These are phyloP conservation scores for Phlegmacium glaucopus DNA, from an alignment of 768 basidiomycete species.

Conservation along the genomic window DNA sequence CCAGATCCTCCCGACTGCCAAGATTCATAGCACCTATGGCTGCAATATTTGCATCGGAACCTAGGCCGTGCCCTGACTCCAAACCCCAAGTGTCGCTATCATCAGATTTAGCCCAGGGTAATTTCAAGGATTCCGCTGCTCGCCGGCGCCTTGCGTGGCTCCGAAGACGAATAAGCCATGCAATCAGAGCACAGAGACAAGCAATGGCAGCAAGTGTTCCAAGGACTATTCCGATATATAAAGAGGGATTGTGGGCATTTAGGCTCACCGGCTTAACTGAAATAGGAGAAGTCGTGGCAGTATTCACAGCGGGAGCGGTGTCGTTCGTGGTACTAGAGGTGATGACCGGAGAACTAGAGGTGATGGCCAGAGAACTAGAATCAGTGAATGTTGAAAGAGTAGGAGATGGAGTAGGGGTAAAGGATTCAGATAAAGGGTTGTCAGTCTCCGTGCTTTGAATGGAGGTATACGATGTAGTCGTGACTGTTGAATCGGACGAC, in stretches of 20 bases:
- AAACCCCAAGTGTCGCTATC: slow-evolving; percentile 19
- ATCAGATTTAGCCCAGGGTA: slow-evolving; percentile 32
- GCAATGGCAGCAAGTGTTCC: slow-evolving; percentile 44
- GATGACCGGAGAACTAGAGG: neutral
- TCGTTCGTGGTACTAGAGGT: neutral
- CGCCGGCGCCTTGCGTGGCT: slow-evolving; percentile 31
- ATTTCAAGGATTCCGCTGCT: slow-evolving; percentile 25
- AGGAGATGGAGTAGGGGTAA: neutral
- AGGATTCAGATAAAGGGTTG: neutral
- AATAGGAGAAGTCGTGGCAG: slow-evolving; percentile 7
- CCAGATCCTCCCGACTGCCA: slow-evolving; percentile 22
- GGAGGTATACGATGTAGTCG: neutral
- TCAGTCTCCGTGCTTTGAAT: neutral
- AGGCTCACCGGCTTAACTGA: slow-evolving; percentile 7
- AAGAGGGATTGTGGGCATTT: slow-evolving; percentile 34
- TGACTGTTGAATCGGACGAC: neutral
- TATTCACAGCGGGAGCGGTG: slow-evolving; percentile 5
- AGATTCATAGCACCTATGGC: slow-evolving; percentile 18
- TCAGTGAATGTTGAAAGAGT: neutral
- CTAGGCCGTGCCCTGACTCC: slow-evolving; percentile 17
- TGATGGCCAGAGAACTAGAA: neutral
- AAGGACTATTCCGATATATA: slow-evolving; percentile 50
- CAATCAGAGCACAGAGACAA: slow-evolving; percentile 42
- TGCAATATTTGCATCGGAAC: slow-evolving; percentile 18
- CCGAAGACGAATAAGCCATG: slow-evolving; percentile 45